Evolutionary conservation across 1,139 yeast genomes (phyloP), one percentile per base, ranked within the genome.

Genomic region (Pneumocystis wakefieldiae): DNA sequence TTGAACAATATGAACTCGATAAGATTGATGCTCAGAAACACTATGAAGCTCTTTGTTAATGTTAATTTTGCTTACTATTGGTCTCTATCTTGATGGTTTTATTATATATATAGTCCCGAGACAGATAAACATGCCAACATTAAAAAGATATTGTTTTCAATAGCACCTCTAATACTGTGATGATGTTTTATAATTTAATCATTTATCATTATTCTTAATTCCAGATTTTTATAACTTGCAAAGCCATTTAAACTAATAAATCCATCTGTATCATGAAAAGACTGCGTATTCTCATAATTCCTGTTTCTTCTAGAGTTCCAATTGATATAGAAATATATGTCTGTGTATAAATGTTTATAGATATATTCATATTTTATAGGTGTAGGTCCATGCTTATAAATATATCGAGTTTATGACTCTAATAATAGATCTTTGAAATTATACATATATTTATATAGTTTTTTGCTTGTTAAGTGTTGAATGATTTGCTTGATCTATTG

Each of bases 1-100:
- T 19, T 48, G 55, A 48, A 24, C 32, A 19, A 19, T 48, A 48
- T 48, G 55, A 48, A 24, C 55, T 48, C 10, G n/a, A 48, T 24
- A 48, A 48, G n/a, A 48, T 48, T 48, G 55, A 48, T 12, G 68
- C 57, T 65, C 64, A 17, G 17, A 61, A 41, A 38, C 53, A 38
- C 38, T 19, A 17, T 5, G 62, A 29, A 29, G 17, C 19, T 28
- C 7, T 53, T 7, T 29, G 17, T 7, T 38, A 10, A 48, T 14
- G 62, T 63, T 14, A 64, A 42, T 32, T 29, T 15, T 41, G n/a
- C 10, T 12, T 8, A n/a, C 37, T 32, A 32, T 19, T 41, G 8
- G 35, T 55, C 38, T 35, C 19, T 48, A 37, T 4, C 8, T 32
- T 24, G 35, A 32, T 32, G 35, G 35, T 5, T 32, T 32, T 32